Evolutionary conservation across 148 eudicot genomes (phyloP), one percentile per base, ranked within the genome.

Genomic region (Rhododendron vialii): DNA sequence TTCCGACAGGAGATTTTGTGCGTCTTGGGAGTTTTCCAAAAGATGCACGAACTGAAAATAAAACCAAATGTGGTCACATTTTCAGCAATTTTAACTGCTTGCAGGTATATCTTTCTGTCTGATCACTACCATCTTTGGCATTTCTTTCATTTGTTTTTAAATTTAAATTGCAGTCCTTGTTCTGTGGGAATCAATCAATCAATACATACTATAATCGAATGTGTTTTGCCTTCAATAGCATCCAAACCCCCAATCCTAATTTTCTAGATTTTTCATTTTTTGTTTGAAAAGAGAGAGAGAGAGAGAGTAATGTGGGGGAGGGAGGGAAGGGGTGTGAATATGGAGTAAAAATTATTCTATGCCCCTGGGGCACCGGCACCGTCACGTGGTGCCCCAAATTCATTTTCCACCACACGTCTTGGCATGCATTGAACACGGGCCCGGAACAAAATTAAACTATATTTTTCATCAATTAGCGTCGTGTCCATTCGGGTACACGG

Each of bases 21-120:
- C 77, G 90, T 96, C 75, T 88, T 96, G 88, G 95, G 92, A 86
- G 94, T 96, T 85, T 96, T 96, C 78, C 93, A 90, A 35, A 95
- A 94, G 94, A 96, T 96, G 99, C 98, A 96, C 53, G 91, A 94
- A 84, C 86, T 94, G 92, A 91, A 93, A 87, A 96, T 96, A 85
- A 96, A 92, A 85, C 99, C 99, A 22, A 96, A 96, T 88, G 99
- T 96, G 48, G 99, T 97, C 82, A 97, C 99, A 78, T 97, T 97
- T 91, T 97, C 99, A 3, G 99, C 99, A 83, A 97, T 97, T 84
- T 78, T 97, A 45, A 94, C 95, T 91, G 99, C 99, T 87, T 97
- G 99, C 98, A 97, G 99, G 99, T 93, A 91, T 75, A 24, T 51
- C 67, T 83, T 20, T 84, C 59, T 86, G 26, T 84, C 51, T 86